phyloP scores from a whole-genome alignment of 176 grass and related monocot genomes.

The Oryza longistaminata region DNA sequence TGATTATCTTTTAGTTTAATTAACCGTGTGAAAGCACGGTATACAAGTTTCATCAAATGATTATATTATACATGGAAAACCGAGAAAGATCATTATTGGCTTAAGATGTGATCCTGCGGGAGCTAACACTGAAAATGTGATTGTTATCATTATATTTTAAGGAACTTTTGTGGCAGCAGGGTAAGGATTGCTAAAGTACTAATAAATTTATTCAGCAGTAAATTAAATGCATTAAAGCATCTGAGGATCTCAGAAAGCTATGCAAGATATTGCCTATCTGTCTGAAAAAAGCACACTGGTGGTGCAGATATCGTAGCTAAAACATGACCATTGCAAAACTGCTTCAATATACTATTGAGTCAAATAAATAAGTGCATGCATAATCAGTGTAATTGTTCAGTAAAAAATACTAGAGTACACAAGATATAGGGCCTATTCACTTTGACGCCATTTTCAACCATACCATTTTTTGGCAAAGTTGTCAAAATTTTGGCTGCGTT shows the following conservation, averaged over 20 bases:
- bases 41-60: conserved; percentile 8
- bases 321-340: not conserved
- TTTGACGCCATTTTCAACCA: too few species aligned
- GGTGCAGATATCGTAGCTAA: not conserved
- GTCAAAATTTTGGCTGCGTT: too few species aligned
- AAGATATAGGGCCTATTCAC: not conserved
- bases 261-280: not conserved
- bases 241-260: not conserved
- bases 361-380: not conserved
- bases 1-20: conserved; percentile 52
- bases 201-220: not conserved
- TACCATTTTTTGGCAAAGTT: too few species aligned
- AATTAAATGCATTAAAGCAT: conserved; percentile 3
- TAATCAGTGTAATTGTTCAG: conserved; percentile 7
- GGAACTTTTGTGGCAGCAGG: not conserved
- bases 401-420: not conserved
- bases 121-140: not conserved
- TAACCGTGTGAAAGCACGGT: not conserved
- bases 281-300: not conserved
- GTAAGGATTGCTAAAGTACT: conserved; percentile 4
- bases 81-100: not conserved
- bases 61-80: not conserved
- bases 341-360: not conserved
- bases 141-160: conserved; percentile 1
- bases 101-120: not conserved